Evolutionary conservation across 2,329 filamentous ascomycete genomes (phyloP), one percentile per base, ranked within the genome.

Genomic region (Colletotrichum nymphaeae): DNA sequence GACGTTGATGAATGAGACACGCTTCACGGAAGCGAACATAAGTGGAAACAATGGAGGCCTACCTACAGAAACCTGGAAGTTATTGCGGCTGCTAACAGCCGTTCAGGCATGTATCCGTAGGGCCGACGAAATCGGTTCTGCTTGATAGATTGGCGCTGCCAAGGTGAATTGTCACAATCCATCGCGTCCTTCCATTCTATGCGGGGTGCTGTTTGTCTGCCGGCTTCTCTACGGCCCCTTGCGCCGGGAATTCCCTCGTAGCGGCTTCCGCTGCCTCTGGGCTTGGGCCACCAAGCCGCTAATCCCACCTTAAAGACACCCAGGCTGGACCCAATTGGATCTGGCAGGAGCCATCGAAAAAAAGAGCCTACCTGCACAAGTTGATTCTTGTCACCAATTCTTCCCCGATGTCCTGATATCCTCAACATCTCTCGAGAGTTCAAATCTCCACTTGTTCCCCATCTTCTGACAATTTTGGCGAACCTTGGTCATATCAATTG

Each of bases 211-310:
- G 19, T 49, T 49, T 49, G 8, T 22, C 42, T 49, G 42, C 42
- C 19, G 16, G 37, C 37, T 42, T 8, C 37, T 42, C 37, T 42
- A 19, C 16, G 26, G 26, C 24, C 49, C 60, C 55, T 70, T 73
- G 67, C 59, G 62, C 60, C 42, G 70, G 67, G 70, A 66, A 70
- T 73, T 73, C 55, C 67, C 67, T 65, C 65, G 58, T 30, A 69
- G 64, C 69, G 52, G 56, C 35, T 22, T n/a, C 42, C 42, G n/a
- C 28, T 59, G 60, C 67, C 32, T 16, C n/a, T 30, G 42, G 63
- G 56, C 57, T 56, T 55, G 42, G 57, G 66, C 69, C 69, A 69
- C 28, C 32, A 67, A 28, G 30, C 24, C 68, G 72, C 72, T 67
- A 74, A 72, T 59, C 46, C 63, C 63, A 53, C 69, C 69, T 72